phyloP scores from a whole-genome alignment of 164 flowering plant genomes.

The Annona squamosa region DNA sequence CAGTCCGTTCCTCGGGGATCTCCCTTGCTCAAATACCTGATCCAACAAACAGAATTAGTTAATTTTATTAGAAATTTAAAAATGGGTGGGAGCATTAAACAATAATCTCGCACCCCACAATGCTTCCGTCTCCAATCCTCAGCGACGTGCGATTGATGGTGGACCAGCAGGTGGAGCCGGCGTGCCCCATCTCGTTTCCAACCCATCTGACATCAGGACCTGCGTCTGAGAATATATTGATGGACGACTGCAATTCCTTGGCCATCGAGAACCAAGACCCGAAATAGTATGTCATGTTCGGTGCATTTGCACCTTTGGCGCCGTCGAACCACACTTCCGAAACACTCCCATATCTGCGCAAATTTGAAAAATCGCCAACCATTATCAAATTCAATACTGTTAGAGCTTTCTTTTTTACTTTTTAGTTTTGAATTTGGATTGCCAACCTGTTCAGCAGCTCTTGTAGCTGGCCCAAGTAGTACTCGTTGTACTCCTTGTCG shows the following conservation, averaged over 20 bases:
- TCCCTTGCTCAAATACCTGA: conserved; percentile 64
- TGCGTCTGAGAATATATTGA: conserved; percentile 88
- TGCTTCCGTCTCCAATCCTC: conserved; percentile 58
- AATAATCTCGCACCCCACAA: conserved; percentile 31
- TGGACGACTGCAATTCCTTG: conserved; percentile 71
- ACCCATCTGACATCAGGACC: conserved; percentile 92
- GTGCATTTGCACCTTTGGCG: conserved; percentile 68
- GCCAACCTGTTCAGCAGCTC: conserved; percentile 61
- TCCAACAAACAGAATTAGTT: neutral
- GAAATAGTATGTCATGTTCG: conserved; percentile 77
- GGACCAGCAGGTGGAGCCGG: conserved; percentile 83
- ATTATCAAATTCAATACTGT: neutral
- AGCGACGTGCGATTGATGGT: conserved; percentile 58
- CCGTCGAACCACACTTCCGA: conserved; percentile 97
- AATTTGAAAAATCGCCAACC: neutral
- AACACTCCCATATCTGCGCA: conserved; percentile 62
- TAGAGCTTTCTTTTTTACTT: too few relatives aligned
- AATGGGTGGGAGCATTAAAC: neutral
- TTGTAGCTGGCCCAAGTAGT: conserved; percentile 79
- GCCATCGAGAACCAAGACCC: conserved; percentile 85
- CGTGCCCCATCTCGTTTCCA: conserved; percentile 72
- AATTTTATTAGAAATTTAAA: too few relatives aligned
- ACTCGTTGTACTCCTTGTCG: conserved; percentile 56
- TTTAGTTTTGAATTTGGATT: too few relatives aligned
- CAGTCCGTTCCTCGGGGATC: conserved; percentile 74